Evolutionary conservation across 176 grass and related monocot species (phyloP), one percentile per base, ranked within the genome.

Genomic region (Lolium multiflorum): DNA sequence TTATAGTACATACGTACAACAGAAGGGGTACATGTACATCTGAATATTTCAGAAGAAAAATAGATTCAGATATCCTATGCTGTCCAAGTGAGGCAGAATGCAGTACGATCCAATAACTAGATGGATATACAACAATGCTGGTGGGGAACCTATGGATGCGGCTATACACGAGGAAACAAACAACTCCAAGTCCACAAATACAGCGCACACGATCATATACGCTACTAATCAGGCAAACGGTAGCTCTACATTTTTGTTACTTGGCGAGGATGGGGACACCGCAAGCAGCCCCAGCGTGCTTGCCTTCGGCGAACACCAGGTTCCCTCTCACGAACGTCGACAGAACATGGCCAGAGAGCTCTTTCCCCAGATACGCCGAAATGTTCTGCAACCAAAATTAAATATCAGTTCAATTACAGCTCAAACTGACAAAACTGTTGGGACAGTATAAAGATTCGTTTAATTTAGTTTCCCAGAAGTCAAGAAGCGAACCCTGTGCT

Each of bases 271-370:
- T 88, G 6, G 88, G 71, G 77, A 78, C 82, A 86, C 97, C 97
- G 49, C 97, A 98, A 26, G 97, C 94, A 4, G 46, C 79, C 37
- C 74, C 80, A 11, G 97, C 90, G 14, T 98, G 97, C 80, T 86
- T 91, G 56, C 91, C 92, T 78, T 87, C 92, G 48, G 81, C 88
- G 25, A 91, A 98, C 41, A 98, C 92, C 25, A 98, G 92, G 86
- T 96, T 92, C 46, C 97, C 97, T 69, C 97, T 92, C 31, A 98
- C 93, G 78, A 96, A 98, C 46, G 92, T 98, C 3, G 94, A 92
- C 76, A 91, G 3, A 8, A 98, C 87, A 87, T 92, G 94, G 21
- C 97, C 97, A 3, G 84, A 98, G 50, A 98, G 57, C 13, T 84
- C 84, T 35, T 59, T 92, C 17, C 94, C 94, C 10, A 96, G 35